A percentile compares a stretch with the other conserved stretches of the same genome.
Conservation (phyloP, 208 protist genomes). For the Trypanosoma avium region DNA sequence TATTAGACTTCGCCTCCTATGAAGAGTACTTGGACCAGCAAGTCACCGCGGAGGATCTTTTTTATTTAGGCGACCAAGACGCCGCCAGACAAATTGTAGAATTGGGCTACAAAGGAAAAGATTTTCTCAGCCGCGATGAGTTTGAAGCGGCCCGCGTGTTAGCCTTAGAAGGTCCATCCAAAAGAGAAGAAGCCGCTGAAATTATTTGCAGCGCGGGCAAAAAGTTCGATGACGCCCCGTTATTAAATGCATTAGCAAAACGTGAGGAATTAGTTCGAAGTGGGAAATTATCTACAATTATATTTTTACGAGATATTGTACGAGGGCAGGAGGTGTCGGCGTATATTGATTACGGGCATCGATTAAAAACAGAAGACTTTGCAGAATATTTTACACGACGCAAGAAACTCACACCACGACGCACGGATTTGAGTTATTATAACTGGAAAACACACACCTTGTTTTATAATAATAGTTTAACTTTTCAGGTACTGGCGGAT, state of each 20-base stretch:
- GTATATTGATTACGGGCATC: constrained; percentile 98
- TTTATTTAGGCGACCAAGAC: constrained; percentile 93
- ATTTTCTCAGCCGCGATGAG: constrained; percentile 88
- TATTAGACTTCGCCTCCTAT: constrained; percentile 85
- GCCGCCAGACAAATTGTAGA: constrained; percentile 96
- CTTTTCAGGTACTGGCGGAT: constrained; percentile 97
- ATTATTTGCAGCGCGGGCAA: constrained; percentile 85
- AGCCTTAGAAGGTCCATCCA: constrained; percentile 71
- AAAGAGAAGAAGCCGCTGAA: constrained; percentile 84
- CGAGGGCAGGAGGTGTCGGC: constrained; percentile 97
- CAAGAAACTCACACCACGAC: constrained; percentile 93
- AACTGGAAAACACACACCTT: constrained; percentile 98
- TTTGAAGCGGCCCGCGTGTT: constrained; percentile 85
- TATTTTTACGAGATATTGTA: constrained; percentile 97
- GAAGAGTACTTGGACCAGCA: constrained; percentile 93
- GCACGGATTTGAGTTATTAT: constrained; percentile 97
- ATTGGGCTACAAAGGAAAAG: constrained; percentile 95
- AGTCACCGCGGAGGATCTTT: constrained; percentile 86
- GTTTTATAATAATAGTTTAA: constrained; percentile 92
- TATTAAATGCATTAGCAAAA: constrained; percentile 94
- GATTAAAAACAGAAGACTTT: constrained; percentile 95
- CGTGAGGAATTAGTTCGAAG: constrained; percentile 96
- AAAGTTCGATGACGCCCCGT: constrained; percentile 84
- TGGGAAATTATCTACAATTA: constrained; percentile 95
- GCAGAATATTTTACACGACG: constrained; percentile 90